Conservation (phyloP, 805 yeast genomes). For the Yamadazyma sp. region DNA sequence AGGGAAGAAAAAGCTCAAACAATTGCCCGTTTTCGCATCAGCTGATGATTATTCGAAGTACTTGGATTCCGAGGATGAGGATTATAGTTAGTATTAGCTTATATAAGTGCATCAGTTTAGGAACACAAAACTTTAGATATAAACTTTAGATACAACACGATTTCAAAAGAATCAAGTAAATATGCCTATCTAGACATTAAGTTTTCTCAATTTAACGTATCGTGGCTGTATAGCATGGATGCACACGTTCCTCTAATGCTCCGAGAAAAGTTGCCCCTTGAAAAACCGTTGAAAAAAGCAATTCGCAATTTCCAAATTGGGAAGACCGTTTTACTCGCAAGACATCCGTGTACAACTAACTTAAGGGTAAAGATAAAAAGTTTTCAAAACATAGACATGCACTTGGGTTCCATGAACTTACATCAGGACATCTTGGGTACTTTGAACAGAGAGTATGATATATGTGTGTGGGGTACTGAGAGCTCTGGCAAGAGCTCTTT, state of each 20-base stretch:
- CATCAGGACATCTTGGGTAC: constrained; percentile 12
- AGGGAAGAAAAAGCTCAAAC: constrained; percentile 59
- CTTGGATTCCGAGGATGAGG: constrained; percentile 64
- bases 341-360: no score
- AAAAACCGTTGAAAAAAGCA: constrained; percentile 9
- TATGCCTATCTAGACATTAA: no score
- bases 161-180: no score
- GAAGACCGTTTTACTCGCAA: constrained; percentile 6
- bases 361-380: no score
- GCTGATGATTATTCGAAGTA: constrained; percentile 83
- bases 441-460: constrained; percentile 19
- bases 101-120: background rate
- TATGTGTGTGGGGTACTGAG: constrained; percentile 29
- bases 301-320: background rate
- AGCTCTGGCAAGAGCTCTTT: constrained; percentile 28
- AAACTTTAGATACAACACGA: no score
- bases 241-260: background rate
- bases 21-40: constrained; percentile 82
- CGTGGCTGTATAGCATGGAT: no score
- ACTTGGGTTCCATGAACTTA: constrained; percentile 1
- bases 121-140: background rate
- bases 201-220: no score
- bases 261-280: background rate
- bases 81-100: constrained; percentile 18
- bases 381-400: background rate